Evolutionary conservation across 2,329 filamentous ascomycete species (phyloP).

Genomic region (Polytolypa hystricis): DNA sequence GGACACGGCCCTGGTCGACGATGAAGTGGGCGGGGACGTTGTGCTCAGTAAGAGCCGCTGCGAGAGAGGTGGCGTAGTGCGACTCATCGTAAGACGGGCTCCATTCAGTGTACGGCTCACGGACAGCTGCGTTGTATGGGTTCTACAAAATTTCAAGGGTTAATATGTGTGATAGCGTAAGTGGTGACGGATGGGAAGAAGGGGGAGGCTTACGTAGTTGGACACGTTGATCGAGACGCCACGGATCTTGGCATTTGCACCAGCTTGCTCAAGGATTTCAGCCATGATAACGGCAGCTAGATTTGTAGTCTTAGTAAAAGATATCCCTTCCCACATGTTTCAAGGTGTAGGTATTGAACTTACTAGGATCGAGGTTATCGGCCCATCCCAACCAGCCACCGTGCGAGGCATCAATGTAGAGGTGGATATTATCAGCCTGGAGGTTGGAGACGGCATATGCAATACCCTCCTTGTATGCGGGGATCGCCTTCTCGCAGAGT

Average conservation of each 20-base stretch:
- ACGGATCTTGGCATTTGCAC: conserved; percentile 18
- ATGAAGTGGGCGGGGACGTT: conserved; percentile 36
- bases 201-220: conserved; percentile 27
- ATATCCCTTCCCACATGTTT: neutral
- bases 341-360: conserved; percentile 2
- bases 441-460: conserved; percentile 31
- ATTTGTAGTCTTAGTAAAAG: neutral
- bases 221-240: conserved; percentile 38
- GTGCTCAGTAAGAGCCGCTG: conserved; percentile 27
- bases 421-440: conserved; percentile 28
- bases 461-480: conserved; percentile 33
- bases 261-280: conserved; percentile 28
- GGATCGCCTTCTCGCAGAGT: conserved; percentile 29
- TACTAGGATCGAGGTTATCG: conserved; percentile 28
- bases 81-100: conserved; percentile 32
- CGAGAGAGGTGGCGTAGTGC: conserved; percentile 30
- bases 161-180: neutral
- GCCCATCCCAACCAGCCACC: conserved; percentile 37
- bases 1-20: conserved; percentile 36
- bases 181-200: conserved; percentile 1
- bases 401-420: conserved; percentile 36
- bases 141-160: neutral
- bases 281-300: conserved; percentile 31
- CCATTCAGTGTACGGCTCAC: conserved; percentile 33
- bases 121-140: conserved; percentile 28